A percentile compares a stretch with the other conserved stretches of the same genome.
Evolutionary conservation across 2,329 filamentous ascomycete species (phyloP).

Genomic region (Knufia petricola): DNA sequence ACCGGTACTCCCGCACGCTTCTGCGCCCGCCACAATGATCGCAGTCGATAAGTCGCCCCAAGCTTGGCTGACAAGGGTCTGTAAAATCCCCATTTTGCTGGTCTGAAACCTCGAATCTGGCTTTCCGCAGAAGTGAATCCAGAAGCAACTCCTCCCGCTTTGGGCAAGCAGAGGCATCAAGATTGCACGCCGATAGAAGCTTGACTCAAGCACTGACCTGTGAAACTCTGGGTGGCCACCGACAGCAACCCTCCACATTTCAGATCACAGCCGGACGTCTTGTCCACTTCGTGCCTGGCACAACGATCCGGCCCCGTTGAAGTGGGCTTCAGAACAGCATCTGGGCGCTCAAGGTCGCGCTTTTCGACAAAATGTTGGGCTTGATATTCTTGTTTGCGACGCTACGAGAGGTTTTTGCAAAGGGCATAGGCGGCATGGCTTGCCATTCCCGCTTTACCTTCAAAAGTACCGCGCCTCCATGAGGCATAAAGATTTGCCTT

Average conservation of each 20-base stretch:
- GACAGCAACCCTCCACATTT: neutral
- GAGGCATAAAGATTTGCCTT: too few relatives aligned
- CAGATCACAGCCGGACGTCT: neutral
- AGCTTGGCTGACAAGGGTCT: constrained; percentile 3
- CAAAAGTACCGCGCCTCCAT: too few relatives aligned
- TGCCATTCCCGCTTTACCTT: too few relatives aligned
- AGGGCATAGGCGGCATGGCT: too few relatives aligned
- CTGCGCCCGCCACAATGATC: constrained; percentile 1
- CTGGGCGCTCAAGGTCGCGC: neutral
- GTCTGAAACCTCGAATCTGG: neutral
- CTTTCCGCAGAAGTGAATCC: neutral
- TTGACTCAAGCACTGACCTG: neutral
- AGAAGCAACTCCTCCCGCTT: neutral
- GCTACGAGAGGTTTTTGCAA: too few relatives aligned
- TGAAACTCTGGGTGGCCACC: neutral
- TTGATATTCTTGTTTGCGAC: too few relatives aligned
- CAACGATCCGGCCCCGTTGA: neutral
- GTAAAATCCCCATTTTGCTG: neutral
- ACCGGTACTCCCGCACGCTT: constrained; percentile 3
- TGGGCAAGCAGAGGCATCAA: neutral
- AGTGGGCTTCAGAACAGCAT: neutral
- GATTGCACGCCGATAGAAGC: neutral
- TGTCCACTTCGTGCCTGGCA: neutral
- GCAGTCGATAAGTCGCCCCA: constrained; percentile 1
- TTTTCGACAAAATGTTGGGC: too few relatives aligned